Conservation (phyloP, 2,329 filamentous ascomycete species). For the Hymenoscyphus fructigenus region DNA sequence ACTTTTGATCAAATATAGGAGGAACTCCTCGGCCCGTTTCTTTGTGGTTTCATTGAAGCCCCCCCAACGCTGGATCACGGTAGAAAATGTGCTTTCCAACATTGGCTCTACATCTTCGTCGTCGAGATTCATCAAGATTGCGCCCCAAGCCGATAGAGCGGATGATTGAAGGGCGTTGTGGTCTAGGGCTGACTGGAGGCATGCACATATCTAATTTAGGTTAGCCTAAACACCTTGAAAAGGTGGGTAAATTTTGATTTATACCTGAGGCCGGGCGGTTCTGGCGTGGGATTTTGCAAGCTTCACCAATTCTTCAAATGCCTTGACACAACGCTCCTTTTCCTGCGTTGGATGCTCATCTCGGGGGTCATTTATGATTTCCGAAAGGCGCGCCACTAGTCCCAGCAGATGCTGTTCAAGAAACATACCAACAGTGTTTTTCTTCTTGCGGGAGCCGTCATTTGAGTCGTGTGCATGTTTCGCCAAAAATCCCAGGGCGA, state of each 20-base stretch:
- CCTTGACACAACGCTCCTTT: conserved; percentile 74
- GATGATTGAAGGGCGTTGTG: conserved; percentile 71
- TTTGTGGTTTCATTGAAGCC: conserved; percentile 62
- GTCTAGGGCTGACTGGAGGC: conserved; percentile 78
- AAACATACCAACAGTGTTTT: conserved; percentile 68
- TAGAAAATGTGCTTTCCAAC: conserved; percentile 85
- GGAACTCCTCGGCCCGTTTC: conserved; percentile 57
- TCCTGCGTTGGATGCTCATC: conserved; percentile 61
- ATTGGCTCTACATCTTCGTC: conserved; percentile 77
- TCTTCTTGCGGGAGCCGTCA: conserved; percentile 41
- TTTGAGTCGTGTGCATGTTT: conserved; percentile 24
- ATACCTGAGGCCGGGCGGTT: conserved; percentile 84
- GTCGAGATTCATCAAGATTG: conserved; percentile 72
- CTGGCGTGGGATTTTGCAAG: conserved; percentile 72
- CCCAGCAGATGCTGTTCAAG: conserved; percentile 82
- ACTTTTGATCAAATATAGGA: conserved; percentile 47
- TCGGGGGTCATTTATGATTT: conserved; percentile 69
- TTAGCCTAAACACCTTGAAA: not conserved
- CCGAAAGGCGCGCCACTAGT: conserved; percentile 79
- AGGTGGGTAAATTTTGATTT: not conserved
- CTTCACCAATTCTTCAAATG: conserved; percentile 83
- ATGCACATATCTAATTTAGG: conserved; percentile 74
- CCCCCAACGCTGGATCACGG: conserved; percentile 80
- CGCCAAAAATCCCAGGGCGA: conserved; percentile 43
- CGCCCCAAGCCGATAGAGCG: conserved; percentile 81